Evolutionary conservation across 2,329 filamentous ascomycete species (phyloP), one percentile per base, ranked within the genome.

Genomic region (Aspergillus latus): DNA sequence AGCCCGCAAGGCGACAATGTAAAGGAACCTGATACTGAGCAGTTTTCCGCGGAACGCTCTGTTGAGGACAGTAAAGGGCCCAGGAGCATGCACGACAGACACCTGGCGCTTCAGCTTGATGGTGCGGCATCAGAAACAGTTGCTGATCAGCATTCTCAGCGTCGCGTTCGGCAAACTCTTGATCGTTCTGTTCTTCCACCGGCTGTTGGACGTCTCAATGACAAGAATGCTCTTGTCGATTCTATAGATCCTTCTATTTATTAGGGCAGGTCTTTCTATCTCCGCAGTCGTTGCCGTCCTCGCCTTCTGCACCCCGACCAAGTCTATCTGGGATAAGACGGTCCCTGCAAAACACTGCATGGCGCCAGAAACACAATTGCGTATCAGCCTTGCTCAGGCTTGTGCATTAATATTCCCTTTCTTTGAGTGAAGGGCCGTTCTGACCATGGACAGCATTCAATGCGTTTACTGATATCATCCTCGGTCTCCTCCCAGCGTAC

Each of bases 61-160:
- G 48, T 39, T 29, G 43, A 46, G 10, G 2, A 5, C 42, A 29
- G 36, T 16, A 32, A 45, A 7, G 54, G 48, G 11, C 7, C 40
- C 11, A 51, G 54, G 28, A 43, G n/a, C 15, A 40, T n/a, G 3
- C 49, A 52, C 15, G 29, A 51, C 47, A 15, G 21, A 49, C 36
- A 57, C 9, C 29, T 49, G 39, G 37, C 55, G 16, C 28, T 60
- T 43, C 53, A 50, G 15, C 44, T 64, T 9, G 64, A 67, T 55
- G 64, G 64, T 15, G 49, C 52, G 40, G 36, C 44, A 10, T 53
- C 59, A 46, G 48, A 11, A 6, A n/a, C 5, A 39, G 13, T 21
- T 21, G 21, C 21, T 21, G 21, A 21, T 21, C 3, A 42, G 36
- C 28, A 43, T 50, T 8, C 36, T 50, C 21, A 50, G 48, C 15